Evolutionary conservation across 345 rosid genomes (phyloP).

Genomic region (Hibiscus trionum): DNA sequence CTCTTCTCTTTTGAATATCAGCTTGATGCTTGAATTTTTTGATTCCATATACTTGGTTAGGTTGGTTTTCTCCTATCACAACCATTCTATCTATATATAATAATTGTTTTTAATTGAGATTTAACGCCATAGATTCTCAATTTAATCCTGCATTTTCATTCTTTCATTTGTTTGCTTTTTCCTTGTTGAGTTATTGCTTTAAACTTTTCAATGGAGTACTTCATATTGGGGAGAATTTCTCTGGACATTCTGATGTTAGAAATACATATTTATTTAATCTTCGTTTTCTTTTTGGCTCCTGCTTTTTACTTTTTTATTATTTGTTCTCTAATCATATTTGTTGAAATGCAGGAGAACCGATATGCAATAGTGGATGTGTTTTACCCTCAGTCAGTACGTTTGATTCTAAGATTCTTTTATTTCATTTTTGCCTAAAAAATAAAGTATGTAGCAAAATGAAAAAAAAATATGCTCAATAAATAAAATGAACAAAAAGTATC

Average conservation of each 20-base stretch:
- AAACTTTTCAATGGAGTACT: neutral
- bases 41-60: neutral
- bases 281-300: neutral
- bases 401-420: neutral
- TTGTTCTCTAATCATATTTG: constrained; percentile 5
- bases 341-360: constrained; percentile 71
- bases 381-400: constrained; percentile 72
- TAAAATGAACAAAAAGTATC: neutral
- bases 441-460: neutral
- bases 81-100: neutral
- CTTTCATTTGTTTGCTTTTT: neutral
- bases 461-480: neutral
- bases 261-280: neutral
- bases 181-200: neutral
- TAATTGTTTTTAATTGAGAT: neutral
- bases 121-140: neutral
- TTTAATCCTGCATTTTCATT: neutral
- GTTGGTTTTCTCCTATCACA: neutral
- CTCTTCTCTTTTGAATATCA: neutral
- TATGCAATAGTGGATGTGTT: constrained; percentile 80
- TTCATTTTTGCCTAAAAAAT: neutral
- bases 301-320: neutral
- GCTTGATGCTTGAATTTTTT: neutral
- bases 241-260: neutral
- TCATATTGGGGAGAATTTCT: neutral